Evolutionary conservation across 768 basidiomycete genomes (phyloP).

Genomic region (Hygrocybe punicea): DNA sequence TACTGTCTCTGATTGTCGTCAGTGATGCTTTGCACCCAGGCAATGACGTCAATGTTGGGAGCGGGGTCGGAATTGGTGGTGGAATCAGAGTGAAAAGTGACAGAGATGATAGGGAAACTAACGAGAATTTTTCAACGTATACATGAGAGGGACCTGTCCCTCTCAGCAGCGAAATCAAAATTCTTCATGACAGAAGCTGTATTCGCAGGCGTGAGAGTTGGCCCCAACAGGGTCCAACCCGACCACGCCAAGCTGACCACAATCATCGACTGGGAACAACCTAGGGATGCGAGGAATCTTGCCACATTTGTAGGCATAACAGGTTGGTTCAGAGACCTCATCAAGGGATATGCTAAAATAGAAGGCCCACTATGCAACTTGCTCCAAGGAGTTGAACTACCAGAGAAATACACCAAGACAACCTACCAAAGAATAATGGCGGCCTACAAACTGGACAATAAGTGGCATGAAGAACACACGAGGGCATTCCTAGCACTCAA

Average conservation of each 20-base stretch:
- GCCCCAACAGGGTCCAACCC: slow-evolving; percentile 32
- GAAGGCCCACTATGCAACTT: slow-evolving; percentile 34
- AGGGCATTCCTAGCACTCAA: neutral
- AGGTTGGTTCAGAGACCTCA: slow-evolving; percentile 33
- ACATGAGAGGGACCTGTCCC: slow-evolving; percentile 29
- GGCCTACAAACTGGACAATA: slow-evolving; percentile 23
- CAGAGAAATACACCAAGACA: slow-evolving; percentile 7
- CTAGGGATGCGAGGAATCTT: slow-evolving; percentile 27
- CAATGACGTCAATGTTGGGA: no score
- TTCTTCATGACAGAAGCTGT: slow-evolving; percentile 37
- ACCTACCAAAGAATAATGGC: slow-evolving; percentile 6
- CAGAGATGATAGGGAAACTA: slow-evolving; percentile 24
- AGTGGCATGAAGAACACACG: slow-evolving; percentile 2
- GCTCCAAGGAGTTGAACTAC: slow-evolving; percentile 15
- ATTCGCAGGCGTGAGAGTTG: slow-evolving; percentile 34
- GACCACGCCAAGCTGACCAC: slow-evolving; percentile 38
- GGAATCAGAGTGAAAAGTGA: no score
- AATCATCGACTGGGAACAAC: slow-evolving; percentile 34
- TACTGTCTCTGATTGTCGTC: no score
- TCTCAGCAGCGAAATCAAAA: slow-evolving; percentile 35
- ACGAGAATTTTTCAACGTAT: slow-evolving; percentile 25
- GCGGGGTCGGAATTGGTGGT: no score
- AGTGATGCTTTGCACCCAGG: no score
- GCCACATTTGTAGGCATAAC: slow-evolving; percentile 35
- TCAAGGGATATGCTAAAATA: slow-evolving; percentile 33